Evolutionary conservation across 2,329 filamentous ascomycete species (phyloP).

Genomic region (Fusarium euwallaceae): DNA sequence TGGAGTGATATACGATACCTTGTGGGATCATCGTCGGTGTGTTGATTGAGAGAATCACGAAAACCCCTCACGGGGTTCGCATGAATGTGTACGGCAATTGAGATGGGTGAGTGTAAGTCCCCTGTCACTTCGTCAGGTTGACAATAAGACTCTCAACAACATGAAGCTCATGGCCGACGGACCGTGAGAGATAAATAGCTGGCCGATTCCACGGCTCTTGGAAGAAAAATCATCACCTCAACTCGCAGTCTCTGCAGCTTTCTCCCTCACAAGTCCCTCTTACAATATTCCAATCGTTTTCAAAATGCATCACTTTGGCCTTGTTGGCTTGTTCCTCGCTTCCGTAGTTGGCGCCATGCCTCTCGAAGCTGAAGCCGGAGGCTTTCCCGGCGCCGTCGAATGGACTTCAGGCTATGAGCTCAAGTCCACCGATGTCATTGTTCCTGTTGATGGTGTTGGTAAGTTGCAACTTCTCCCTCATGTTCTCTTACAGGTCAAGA

Average conservation of each 20-base stretch:
- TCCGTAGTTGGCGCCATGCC: not conserved
- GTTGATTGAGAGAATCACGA: not conserved
- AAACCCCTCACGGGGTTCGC: not conserved
- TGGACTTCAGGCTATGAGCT: not conserved
- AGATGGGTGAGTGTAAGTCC: not conserved
- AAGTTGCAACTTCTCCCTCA: not conserved
- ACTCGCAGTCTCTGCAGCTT: not conserved
- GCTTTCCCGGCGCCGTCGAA: not conserved
- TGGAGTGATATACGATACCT: not conserved
- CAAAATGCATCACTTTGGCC: slow-evolving; percentile 12
- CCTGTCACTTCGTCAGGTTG: not conserved
- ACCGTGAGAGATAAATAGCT: not conserved
- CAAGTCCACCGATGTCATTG: not conserved
- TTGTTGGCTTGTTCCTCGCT: slow-evolving; percentile 7
- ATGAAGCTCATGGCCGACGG: not conserved
- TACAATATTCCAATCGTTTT: not conserved
- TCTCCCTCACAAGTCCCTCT: not conserved
- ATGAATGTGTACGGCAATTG: not conserved
- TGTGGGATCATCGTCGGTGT: not conserved
- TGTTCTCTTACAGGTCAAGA: not conserved
- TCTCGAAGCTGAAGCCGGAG: not conserved
- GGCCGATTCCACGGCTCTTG: not conserved
- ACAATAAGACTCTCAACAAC: not conserved
- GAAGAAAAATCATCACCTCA: not conserved
- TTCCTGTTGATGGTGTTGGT: not conserved